Evolutionary conservation across 306 rosid species (phyloP), one percentile per base, ranked within the genome.

Genomic region (Quercus cerris): DNA sequence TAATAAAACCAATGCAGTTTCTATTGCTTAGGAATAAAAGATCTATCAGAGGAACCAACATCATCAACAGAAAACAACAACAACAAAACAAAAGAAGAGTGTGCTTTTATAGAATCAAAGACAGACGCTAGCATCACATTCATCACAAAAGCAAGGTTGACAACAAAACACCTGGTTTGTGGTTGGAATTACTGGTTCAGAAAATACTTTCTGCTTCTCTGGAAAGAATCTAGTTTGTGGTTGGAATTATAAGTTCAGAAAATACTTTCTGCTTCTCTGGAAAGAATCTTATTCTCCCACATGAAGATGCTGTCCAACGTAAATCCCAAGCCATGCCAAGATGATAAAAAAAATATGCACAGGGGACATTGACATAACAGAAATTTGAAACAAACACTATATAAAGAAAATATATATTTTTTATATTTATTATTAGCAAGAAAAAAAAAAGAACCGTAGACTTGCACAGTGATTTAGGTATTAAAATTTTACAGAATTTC

Each of bases 311-410:
- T 62, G 84, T 81, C 98, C 97, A 94, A 73, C 93, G 93, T 81
- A 94, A 81, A 83, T 90, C 91, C 98, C 98, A 92, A 62, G 97
- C 92, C 86, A 87, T 81, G 71, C 94, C 94, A 72, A 94, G 90
- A 89, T 92, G 97, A 85, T 88, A 81, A 84, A 92, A 84, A 92
- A 91, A 81, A 92, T 89, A 97, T 94, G 86, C 71, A 15, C 56
- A 41, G 70, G 74, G 55, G n/a, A 64, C 67, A 71, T 71, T 46
- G 56, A 73, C 70, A 74, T 20, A 71, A 20, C 70, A 83, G 71
- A 85, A 71, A 52, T 31, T 71, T 49, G 20, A 59, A 71, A 78
- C 27, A 1, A 52, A 49, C 56, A 73, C 75, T 9, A 46, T 57
- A 73, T 69, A 19, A 15, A 62, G 44, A 55, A 77, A 77, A 27